Base-by-base conservation (phyloP, 176 grass and related monocot species). In the Bolboschoenus planiculmis region DNA sequence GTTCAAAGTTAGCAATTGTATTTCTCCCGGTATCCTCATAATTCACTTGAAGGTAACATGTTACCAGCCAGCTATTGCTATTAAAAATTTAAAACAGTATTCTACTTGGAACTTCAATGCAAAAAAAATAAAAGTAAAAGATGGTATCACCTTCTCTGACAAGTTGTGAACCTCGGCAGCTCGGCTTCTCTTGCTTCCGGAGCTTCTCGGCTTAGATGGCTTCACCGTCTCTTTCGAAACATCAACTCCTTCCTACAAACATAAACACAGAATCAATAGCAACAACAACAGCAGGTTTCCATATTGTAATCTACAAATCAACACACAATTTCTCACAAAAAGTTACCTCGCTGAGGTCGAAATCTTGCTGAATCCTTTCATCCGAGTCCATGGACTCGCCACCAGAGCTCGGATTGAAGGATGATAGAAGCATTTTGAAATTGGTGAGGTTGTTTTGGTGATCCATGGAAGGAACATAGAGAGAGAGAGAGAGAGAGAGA, bases 151-250 rank as follows among this genome's bases (percentile, higher is more conserved):
- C 92, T 97, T 97, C 67, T 97, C 95, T 47, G 95, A 97, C 83
- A 97, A 91, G 86, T 97, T 97, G 81, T 97, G 95, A 74, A 97
- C 95, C 85, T 97, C 95, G 53, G 95, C 92, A 57, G 90, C 92
- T 65, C 95, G 88, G 85, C 90, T 98, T 60, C 95, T 84, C 85
- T 98, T 95, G 87, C 92, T 88, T 63, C 92, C 87, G 1, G 92
- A 94, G 15, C 85, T 85, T 76, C 90, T 89, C 24, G 78, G 36
- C 15, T 73, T 85, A 43, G 54, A 47, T 55, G 34, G 11, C 59
- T 81, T 73, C 35, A 39, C 76, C 46, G 81, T 67, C 72, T 93
- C 95, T 76, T 93, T 91, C 1, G 91, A 89, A 78, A 89, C 87
- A 39, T 85, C 92, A 77, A 92, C 37, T 20, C 85, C 92, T 18